These are phyloP conservation scores for Claviceps maximensis DNA, from an alignment of 2,329 filamentous ascomycete genomes.

Conservation along the genomic window DNA sequence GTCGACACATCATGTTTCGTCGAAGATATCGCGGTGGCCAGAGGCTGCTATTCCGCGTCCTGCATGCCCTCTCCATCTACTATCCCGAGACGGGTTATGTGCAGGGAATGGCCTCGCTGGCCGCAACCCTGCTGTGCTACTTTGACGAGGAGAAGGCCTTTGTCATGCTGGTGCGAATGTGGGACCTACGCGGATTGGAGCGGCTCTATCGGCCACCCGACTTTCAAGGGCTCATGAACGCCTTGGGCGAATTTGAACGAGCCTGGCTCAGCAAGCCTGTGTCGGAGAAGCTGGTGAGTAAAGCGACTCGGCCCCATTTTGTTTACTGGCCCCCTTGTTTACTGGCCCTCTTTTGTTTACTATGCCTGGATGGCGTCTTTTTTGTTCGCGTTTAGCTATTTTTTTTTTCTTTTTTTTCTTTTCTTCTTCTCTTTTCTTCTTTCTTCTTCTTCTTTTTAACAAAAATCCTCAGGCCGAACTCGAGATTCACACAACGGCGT, in stretches of 20 bases:
- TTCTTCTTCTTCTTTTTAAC: neutral
- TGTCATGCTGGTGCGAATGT: conserved; percentile 91
- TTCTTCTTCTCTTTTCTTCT: neutral
- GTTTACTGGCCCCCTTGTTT: no score
- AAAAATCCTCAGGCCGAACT: conserved; percentile 48
- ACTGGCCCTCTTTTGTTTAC: no score
- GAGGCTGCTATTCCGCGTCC: conserved; percentile 76
- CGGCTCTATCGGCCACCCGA: conserved; percentile 63
- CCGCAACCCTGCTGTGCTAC: conserved; percentile 86
- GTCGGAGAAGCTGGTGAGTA: conserved; percentile 62
- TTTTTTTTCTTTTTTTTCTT: neutral
- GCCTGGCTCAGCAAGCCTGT: conserved; percentile 76
- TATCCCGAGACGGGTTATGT: conserved; percentile 89
- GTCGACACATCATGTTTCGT: conserved; percentile 93
- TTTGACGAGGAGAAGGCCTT: conserved; percentile 93
- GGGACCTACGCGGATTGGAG: conserved; percentile 77
- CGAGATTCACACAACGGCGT: conserved; percentile 75
- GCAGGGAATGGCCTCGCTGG: conserved; percentile 91
- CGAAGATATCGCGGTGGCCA: conserved; percentile 84
- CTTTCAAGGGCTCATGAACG: conserved; percentile 76
- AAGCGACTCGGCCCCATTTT: no score
- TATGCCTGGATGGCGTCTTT: no score
- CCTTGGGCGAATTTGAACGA: conserved; percentile 71
- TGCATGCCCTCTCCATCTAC: conserved; percentile 85
- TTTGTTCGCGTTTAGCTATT: neutral